Evolutionary conservation across 2,329 filamentous ascomycete species (phyloP).

Genomic region (Thelonectria blattea): DNA sequence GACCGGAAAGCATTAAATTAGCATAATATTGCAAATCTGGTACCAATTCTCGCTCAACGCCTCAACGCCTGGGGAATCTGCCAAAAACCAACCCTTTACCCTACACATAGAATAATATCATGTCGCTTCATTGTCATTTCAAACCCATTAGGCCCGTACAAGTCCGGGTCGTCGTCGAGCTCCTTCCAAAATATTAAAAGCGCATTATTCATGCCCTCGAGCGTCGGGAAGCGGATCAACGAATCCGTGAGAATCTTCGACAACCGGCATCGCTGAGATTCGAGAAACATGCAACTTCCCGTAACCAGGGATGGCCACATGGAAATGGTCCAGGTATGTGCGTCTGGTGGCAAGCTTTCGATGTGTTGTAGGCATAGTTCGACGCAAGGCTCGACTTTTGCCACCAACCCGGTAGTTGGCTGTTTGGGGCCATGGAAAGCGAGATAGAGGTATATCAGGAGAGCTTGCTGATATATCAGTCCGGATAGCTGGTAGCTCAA

Average conservation of each 20-base stretch:
- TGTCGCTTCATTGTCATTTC: slow-evolving; percentile 15
- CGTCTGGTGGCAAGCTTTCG: slow-evolving; percentile 10
- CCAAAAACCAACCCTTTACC: background rate
- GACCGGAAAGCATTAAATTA: no score
- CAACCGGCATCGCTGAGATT: slow-evolving; percentile 6
- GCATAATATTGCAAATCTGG: background rate
- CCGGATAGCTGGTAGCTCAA: slow-evolving; percentile 7
- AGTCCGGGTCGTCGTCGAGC: slow-evolving; percentile 3
- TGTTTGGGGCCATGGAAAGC: slow-evolving; percentile 6
- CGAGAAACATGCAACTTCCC: slow-evolving; percentile 14
- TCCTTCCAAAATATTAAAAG: slow-evolving; percentile 13
- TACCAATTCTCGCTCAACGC: background rate
- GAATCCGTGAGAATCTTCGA: slow-evolving; percentile 11
- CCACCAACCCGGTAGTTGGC: slow-evolving; percentile 3
- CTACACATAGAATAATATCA: slow-evolving; percentile 14
- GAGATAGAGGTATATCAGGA: slow-evolving; percentile 6
- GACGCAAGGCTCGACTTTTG: slow-evolving; percentile 13
- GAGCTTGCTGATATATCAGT: slow-evolving; percentile 11
- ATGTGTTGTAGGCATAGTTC: slow-evolving; percentile 11
- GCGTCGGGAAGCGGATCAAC: slow-evolving; percentile 9
- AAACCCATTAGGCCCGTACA: slow-evolving; percentile 13
- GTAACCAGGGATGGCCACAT: slow-evolving; percentile 15
- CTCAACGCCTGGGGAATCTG: background rate
- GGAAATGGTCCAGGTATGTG: slow-evolving; percentile 17
- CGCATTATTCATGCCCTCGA: slow-evolving; percentile 12